Conservation (phyloP, 129 eudicot genomes). For the Erigeron canadensis region DNA sequence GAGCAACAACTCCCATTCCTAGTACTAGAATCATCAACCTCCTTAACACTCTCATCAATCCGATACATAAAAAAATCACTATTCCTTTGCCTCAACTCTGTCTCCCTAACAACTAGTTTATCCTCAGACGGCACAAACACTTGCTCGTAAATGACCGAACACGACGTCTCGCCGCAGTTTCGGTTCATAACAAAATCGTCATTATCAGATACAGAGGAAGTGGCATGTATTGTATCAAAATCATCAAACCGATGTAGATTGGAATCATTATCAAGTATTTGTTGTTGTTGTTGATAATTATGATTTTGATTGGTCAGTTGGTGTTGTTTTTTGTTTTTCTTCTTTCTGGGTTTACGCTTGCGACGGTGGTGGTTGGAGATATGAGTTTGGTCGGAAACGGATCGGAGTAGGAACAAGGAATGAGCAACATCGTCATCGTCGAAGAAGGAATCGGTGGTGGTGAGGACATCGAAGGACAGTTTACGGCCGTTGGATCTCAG, state of each 20-base stretch:
- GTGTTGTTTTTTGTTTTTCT: slow-evolving; percentile 35
- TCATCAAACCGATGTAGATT: slow-evolving; percentile 7
- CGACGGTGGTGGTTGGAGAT: slow-evolving; percentile 15
- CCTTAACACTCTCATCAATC: slow-evolving; percentile 45
- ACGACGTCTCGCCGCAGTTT: slow-evolving; percentile 29
- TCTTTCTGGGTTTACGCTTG: slow-evolving; percentile 44
- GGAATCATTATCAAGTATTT: slow-evolving; percentile 9
- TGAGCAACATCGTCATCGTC: slow-evolving; percentile 23
- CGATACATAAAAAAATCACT: slow-evolving; percentile 13
- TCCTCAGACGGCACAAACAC: slow-evolving; percentile 35
- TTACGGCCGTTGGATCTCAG: slow-evolving; percentile 53
- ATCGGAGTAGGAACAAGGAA: slow-evolving; percentile 32
- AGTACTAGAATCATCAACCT: slow-evolving; percentile 29
- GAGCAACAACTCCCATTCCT: slow-evolving; percentile 18
- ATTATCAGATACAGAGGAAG: background rate
- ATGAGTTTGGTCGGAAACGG: slow-evolving; percentile 40
- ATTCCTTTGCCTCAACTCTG: slow-evolving; percentile 65
- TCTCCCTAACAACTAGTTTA: slow-evolving; percentile 25
- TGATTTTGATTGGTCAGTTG: no score
- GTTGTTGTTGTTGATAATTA: background rate
- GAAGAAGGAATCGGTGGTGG: slow-evolving; percentile 35
- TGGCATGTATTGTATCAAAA: background rate
- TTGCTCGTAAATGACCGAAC: slow-evolving; percentile 44
- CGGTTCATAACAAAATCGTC: slow-evolving; percentile 20
- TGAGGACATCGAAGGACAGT: slow-evolving; percentile 58